These are phyloP conservation scores for Cystobasidium pallidum DNA, from an alignment of 1,284 basidiomycete genomes.

Conservation along the genomic window DNA sequence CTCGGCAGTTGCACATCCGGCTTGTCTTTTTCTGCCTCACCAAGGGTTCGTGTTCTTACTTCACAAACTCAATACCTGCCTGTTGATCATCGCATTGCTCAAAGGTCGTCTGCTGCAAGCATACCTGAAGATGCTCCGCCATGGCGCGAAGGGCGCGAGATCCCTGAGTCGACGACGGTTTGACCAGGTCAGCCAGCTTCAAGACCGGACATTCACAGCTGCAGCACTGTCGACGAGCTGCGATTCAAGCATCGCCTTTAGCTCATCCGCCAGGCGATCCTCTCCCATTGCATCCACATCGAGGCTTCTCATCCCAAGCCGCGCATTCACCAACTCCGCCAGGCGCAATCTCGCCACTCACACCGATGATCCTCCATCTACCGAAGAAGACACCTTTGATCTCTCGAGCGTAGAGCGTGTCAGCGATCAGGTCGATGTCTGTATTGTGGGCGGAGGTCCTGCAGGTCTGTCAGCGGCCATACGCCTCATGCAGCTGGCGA, in stretches of 20 bases:
- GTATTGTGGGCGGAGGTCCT: conserved; percentile 94
- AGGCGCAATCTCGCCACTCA: conserved; percentile 27
- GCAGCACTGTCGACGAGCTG: conserved; percentile 4
- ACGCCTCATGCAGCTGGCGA: conserved; percentile 88
- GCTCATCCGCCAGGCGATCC: neutral
- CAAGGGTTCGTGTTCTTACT: neutral
- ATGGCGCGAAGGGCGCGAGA: conserved; percentile 7
- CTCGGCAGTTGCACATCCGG: neutral
- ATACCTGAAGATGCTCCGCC: conserved; percentile 1
- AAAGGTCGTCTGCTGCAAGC: neutral
- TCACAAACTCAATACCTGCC: neutral
- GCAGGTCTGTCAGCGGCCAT: conserved; percentile 97
- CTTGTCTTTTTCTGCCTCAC: neutral
- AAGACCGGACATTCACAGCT: conserved; percentile 4
- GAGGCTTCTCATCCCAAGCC: neutral
- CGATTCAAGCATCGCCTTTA: neutral
- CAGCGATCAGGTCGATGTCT: conserved; percentile 63
- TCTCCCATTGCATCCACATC: conserved; percentile 14
- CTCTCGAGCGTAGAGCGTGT: conserved; percentile 55
- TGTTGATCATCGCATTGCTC: neutral
- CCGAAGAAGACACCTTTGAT: conserved; percentile 53
- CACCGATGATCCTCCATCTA: conserved; percentile 25
- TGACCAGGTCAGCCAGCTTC: neutral
- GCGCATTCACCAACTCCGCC: conserved; percentile 19
- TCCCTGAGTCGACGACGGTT: conserved; percentile 6